Evolutionary conservation across 148 eudicot species (phyloP).

Genomic region (Camellia japonica): DNA sequence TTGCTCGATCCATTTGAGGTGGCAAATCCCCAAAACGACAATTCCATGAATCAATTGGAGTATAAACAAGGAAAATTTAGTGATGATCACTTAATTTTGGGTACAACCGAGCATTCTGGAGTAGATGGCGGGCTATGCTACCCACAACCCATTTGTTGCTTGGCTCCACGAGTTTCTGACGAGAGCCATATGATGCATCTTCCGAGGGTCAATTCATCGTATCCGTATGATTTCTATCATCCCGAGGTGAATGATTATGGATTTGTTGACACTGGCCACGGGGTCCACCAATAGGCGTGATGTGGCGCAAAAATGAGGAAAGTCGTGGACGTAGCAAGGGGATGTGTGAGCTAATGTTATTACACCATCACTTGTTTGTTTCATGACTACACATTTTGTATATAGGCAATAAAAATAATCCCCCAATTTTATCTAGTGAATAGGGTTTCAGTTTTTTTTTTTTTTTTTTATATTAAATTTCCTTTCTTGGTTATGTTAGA

Average conservation of each 20-base stretch:
- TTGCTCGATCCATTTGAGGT: neutral
- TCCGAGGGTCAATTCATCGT: neutral
- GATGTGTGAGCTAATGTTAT: neutral
- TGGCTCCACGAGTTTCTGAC: neutral
- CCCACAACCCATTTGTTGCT: neutral
- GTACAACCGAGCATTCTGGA: neutral
- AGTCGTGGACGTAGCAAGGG: neutral
- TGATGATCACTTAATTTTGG: neutral
- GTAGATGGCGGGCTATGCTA: neutral
- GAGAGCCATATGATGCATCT: neutral
- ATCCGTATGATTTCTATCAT: neutral
- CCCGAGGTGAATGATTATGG: neutral
- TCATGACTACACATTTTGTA: neutral
- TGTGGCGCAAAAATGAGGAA: neutral
- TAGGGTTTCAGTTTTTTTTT: neutral
- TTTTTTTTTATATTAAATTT: neutral
- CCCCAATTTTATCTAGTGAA: neutral
- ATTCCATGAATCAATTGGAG: neutral
- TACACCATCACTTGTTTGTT: neutral
- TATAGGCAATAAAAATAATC: neutral
- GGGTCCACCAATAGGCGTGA: neutral
- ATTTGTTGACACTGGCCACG: neutral
- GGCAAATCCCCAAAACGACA: neutral
- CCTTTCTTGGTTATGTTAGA: neutral
- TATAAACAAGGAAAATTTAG: neutral